Conservation (phyloP, 2,329 filamentous ascomycete species). For the Ustulina deusta region DNA sequence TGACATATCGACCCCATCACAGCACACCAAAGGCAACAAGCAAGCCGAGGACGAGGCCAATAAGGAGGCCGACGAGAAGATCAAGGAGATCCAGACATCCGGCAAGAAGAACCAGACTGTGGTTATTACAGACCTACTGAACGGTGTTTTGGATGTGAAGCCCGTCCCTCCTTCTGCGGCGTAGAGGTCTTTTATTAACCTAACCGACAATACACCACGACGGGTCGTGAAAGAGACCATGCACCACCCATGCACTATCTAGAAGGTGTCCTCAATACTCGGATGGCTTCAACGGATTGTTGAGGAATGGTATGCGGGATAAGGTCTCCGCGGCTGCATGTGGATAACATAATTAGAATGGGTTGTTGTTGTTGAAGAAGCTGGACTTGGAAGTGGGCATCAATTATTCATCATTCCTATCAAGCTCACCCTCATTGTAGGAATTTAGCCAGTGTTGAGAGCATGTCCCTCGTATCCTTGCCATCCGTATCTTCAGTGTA, state of each 20-base stretch:
- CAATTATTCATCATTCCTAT: conserved; percentile 42
- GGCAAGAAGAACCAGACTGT: conserved; percentile 82
- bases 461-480: conserved; percentile 69
- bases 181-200: conserved; percentile 28
- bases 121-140: conserved; percentile 85
- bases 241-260: neutral
- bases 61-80: conserved; percentile 83
- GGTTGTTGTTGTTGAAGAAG: conserved; percentile 23
- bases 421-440: conserved; percentile 51
- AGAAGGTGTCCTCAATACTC: neutral
- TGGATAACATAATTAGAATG: conserved; percentile 25
- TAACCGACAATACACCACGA: conserved; percentile 4
- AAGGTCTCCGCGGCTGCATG: conserved; percentile 1
- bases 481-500: conserved; percentile 65
- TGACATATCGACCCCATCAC: conserved; percentile 5
- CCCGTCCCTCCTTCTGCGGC: conserved; percentile 66
- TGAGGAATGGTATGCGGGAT: conserved; percentile 11
- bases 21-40: conserved; percentile 93
- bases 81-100: conserved; percentile 83
- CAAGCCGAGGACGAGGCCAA: conserved; percentile 82
- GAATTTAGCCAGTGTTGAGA: conserved; percentile 65
- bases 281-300: conserved; percentile 8
- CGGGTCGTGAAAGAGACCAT: conserved; percentile 7
- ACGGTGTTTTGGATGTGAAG: conserved; percentile 86
- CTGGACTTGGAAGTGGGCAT: conserved; percentile 35